Percentiles rank a stretch among this genome's conserved stretches.
phyloP scores from a whole-genome alignment of 108 stramenopile species.

The Skeletonema tropicum region DNA sequence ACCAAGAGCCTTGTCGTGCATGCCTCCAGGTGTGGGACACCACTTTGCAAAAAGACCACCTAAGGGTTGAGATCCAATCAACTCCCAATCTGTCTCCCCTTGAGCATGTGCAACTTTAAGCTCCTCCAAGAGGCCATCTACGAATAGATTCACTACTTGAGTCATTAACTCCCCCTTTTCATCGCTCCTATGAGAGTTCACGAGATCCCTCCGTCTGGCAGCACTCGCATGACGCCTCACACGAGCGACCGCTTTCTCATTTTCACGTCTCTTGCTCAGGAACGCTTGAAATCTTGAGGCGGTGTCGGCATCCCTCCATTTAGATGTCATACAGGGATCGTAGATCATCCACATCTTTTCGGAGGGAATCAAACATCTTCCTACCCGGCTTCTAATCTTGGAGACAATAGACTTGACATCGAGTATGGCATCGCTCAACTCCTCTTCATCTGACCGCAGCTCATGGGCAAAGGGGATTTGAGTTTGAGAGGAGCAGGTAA shows the following conservation, averaged over 20 bases:
- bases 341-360: slow-evolving; percentile 1
- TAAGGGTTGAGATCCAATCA: not conserved
- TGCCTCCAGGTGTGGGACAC: not conserved
- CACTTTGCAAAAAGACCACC: slow-evolving; percentile 1
- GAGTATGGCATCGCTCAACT: not conserved
- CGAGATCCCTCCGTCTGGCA: not conserved
- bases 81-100: not conserved
- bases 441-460: not conserved
- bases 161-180: not conserved
- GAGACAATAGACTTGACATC: not conserved
- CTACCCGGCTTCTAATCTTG: not conserved
- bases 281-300: not conserved
- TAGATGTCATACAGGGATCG: not conserved
- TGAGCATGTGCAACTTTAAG: not conserved
- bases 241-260: not conserved
- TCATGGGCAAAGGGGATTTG: not conserved
- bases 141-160: not conserved
- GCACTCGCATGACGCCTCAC: slow-evolving; percentile 1
- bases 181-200: not conserved
- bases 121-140: not conserved
- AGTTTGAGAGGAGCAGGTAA: too few relatives aligned
- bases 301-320: not conserved
- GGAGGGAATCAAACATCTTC: not conserved
- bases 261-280: not conserved
- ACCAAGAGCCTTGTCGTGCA: not conserved